Evolutionary conservation across 176 grass and related monocot genomes (phyloP), one percentile per base, ranked within the genome.

Genomic region (Carex scoparia): DNA sequence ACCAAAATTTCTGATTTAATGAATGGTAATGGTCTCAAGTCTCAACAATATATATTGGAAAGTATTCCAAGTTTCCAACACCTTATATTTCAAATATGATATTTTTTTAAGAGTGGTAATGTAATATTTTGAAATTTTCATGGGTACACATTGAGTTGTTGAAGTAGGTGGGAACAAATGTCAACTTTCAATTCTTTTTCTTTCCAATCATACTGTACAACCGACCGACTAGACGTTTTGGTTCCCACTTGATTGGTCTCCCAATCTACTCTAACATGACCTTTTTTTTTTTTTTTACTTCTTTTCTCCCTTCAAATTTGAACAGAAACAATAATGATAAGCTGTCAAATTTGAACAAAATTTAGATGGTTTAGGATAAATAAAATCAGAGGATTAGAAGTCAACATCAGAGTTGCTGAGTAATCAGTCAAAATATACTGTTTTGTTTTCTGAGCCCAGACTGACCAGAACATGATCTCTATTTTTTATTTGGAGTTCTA

Each of bases 221-320:
- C 79, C 54, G 31, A 65, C 79, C 57, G 23, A 66, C n/a, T 83
- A 83, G 28, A 48, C 64, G 35, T 54, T 69, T 83, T 46, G 81
- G 79, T 81, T 81, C 79, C 79, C 79, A 81, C 79, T 81, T 53
- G 63, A 42, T 35, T 55, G 62, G 10, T 65, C 61, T 83, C 40
- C 81, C 44, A 69, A 28, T 67, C 11, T 19, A n/a, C 2, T 69
- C 63, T 16, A 14, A 14, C 13, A 5, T 66, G 46, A 46, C 19
- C 81, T 1, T 49, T 69, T 31, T 18, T 83, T 69, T 15, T 4
- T 76, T 33, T 3, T 77, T 33, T 9, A 2, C 19, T 77, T 77
- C 49, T 55, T 56, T 77, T 15, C 11, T 55, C 4, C 18, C 40
- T 18, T 49, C 9, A 49, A 49, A 49, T 49, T 49, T 49, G 46